Evolutionary conservation across 305 asterid genomes (phyloP), one percentile per base, ranked within the genome.

Genomic region (Solanum hybrid): DNA sequence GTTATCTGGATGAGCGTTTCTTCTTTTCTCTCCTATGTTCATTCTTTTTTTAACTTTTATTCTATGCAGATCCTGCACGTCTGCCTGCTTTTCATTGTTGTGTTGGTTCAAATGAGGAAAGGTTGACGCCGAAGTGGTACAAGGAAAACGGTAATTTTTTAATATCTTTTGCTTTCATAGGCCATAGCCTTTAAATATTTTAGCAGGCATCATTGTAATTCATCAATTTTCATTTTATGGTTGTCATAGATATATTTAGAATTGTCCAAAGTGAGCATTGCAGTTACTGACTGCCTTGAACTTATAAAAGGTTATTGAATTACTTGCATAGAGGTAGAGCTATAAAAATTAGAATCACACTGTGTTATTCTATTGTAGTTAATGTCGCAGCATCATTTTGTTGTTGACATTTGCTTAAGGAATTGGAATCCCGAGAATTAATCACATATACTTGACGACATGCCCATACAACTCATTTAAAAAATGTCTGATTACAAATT

Each of bases 51-150:
- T n/a, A n/a, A n/a, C n/a, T n/a, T n/a, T 69, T 91, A 81, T 86
- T 76, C 12, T 86, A 10, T 92, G 94, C 95, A 95, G 98, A 91
- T 91, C 95, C 98, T 83, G 96, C 96, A 40, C 95, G 96, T 12
- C 96, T 97, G 76, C 98, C 98, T 75, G 93, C 95, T 64, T 96
- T 96, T 92, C 97, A 97, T 91, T 95, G 97, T 86, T 96, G 98
- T 90, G 98, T 95, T 22, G 99, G 99, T 86, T 61, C 95, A 76
- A 94, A 95, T 84, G 98, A 95, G 90, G 98, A 95, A 90, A 96
- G 95, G 89, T 90, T 95, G 93, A 83, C 94, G 31, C 94, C 95
- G 18, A 93, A 94, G 83, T 95, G 99, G 98, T 97, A 97, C 89
- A 94, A 93, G 89, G 98, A 97, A 88, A 93, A 96, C 74, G 97